Evolutionary conservation across 495 filamentous ascomycete genomes (phyloP).

Genomic region (Staphylotrichum tortipilum): DNA sequence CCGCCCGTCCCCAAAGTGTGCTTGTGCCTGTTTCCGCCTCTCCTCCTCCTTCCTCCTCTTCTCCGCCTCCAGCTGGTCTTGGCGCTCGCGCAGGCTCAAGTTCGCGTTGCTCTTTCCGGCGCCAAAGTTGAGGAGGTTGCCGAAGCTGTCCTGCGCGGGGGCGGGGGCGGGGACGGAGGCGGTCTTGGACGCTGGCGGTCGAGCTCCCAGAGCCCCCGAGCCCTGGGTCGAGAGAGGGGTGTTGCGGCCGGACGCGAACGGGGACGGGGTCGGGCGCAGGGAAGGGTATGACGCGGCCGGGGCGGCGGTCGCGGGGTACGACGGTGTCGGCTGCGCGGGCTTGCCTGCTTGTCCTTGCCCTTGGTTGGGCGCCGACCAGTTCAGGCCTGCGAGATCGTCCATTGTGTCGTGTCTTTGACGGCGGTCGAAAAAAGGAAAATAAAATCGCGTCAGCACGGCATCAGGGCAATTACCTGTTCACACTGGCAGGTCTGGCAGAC

Average conservation of each 20-base stretch:
- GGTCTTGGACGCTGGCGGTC: slow-evolving; percentile 51
- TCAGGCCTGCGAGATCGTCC: slow-evolving; percentile 47
- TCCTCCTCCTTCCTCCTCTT: slow-evolving; percentile 68
- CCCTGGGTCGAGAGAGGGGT: slow-evolving; percentile 56
- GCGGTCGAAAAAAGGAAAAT: not conserved
- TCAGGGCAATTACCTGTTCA: not conserved
- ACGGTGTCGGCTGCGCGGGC: slow-evolving; percentile 38
- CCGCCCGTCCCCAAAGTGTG: slow-evolving; percentile 61
- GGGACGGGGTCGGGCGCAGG: slow-evolving; percentile 53
- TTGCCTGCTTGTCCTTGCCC: too few relatives aligned
- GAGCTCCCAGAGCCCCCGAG: slow-evolving; percentile 40
- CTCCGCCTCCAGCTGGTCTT: slow-evolving; percentile 71
- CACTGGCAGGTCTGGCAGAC: not conserved
- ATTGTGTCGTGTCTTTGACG: slow-evolving; percentile 31
- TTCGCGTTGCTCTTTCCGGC: slow-evolving; percentile 58
- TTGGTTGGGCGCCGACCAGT: slow-evolving; percentile 42
- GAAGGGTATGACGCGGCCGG: too few relatives aligned
- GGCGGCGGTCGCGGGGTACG: slow-evolving; percentile 39
- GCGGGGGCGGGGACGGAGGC: too few relatives aligned
- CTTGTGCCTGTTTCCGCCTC: slow-evolving; percentile 55
- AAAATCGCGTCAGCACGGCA: slow-evolving; percentile 1
- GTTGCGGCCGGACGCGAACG: slow-evolving; percentile 53
- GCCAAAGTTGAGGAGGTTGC: slow-evolving; percentile 72
- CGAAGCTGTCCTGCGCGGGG: slow-evolving; percentile 88
- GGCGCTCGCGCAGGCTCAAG: slow-evolving; percentile 74